Base-by-base conservation (phyloP, 768 basidiomycete genomes). In the Psilocybe cyanescens region DNA sequence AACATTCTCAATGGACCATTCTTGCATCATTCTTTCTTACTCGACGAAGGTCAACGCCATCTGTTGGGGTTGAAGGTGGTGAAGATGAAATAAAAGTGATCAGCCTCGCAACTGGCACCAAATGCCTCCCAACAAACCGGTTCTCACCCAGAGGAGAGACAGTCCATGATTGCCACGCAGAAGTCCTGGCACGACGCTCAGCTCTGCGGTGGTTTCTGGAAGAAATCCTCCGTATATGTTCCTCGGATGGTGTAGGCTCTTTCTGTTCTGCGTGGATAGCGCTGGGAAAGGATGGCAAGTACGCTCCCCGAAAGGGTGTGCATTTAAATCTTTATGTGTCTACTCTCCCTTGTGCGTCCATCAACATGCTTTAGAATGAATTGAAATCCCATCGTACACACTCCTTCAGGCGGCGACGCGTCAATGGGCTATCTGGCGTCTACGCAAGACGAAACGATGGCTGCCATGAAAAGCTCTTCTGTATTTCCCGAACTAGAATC, bases 111-210 rank as follows among this genome's bases (percentile, higher is more conserved):
- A 92, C 94, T 7, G 95, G 96, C 9, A 90, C 91, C 3, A 97
- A 97, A 76, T 94, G 92, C 67, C 81, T 95, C 0, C 92, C 96
- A 2, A 81, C 75, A 3, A 67, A 70, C 3, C 82, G 81, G 57
- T 77, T 94, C 0, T 87, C 94, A 0, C 67, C 73, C 4, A 78
- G 79, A 30, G 96, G 96, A 0, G 94, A 97, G 68, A 82, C 86
- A 1, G 65, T 97, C 16, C 94, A 96, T 68, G 96, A 97, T 68
- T 89, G 85, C 55, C 96, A 98, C 72, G 96, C 96, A 8, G 96
- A 98, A 74, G 85, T 96, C 19, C 79, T 97, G n/a, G 94, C 94
- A 1, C 83, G 94, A 17, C 81, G 96, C 31, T 88, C 89, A 8
- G 86, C 90, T 0, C 71, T 89, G 46, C 82, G 88, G 28, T 98